Conservation (phyloP, 768 basidiomycete species). For the Gloeostereum incarnatum region DNA sequence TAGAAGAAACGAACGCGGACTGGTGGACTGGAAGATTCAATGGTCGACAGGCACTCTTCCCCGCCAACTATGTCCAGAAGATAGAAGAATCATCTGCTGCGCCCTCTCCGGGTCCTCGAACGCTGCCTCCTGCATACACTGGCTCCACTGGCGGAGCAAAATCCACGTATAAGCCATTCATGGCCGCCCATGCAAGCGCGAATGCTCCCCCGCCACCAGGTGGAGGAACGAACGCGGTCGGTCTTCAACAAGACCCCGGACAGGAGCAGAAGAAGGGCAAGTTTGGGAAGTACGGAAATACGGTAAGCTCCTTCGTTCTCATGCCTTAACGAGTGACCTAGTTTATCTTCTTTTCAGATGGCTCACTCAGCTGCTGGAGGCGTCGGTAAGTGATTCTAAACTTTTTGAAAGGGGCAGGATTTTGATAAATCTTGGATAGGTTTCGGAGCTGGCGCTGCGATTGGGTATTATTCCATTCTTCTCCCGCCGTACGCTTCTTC, state of each 20-base stretch:
- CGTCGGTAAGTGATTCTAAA: too few species aligned
- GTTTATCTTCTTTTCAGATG: conserved; percentile 9
- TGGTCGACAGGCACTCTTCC: conserved; percentile 68
- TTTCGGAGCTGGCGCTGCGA: conserved; percentile 49
- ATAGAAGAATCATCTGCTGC: background rate
- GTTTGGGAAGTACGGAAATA: conserved; percentile 32
- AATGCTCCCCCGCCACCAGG: conserved; percentile 11
- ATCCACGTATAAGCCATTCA: conserved; percentile 9
- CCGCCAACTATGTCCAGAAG: conserved; percentile 66
- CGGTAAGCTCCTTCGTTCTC: conserved; percentile 16
- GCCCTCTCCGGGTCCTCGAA: conserved; percentile 4
- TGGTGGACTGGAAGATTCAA: conserved; percentile 77
- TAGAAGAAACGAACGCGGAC: conserved; percentile 74
- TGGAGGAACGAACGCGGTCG: conserved; percentile 11
- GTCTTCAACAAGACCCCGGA: conserved; percentile 15
- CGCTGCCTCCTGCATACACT: conserved; percentile 7
- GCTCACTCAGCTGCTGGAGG: conserved; percentile 35
- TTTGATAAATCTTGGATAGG: too few species aligned
- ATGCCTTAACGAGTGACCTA: background rate
- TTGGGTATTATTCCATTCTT: too few species aligned
- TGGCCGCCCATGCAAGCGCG: conserved; percentile 10
- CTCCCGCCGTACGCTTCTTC: too few species aligned
- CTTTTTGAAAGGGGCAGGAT: too few species aligned
- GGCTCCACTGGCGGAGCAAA: conserved; percentile 5
- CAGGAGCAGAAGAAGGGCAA: conserved; percentile 31